These are phyloP conservation scores for Pueraria montana DNA, from an alignment of 306 rosid species.

Conservation along the genomic window DNA sequence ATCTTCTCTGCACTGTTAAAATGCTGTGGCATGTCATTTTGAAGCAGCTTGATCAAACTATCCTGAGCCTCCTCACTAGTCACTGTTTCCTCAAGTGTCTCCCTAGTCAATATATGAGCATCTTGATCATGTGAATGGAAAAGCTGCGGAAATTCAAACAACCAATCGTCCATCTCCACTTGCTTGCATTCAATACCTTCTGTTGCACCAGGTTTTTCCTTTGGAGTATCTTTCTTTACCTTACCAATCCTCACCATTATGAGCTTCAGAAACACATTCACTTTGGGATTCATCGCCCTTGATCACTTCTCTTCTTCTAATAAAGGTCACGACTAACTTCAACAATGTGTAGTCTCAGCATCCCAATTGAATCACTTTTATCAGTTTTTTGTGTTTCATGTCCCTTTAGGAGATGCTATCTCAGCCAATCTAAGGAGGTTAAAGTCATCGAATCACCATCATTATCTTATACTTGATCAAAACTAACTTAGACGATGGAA, in stretches of 20 bases:
- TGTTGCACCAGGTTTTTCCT: too few species aligned
- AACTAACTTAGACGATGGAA: constrained; percentile 75
- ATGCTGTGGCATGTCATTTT: too few species aligned
- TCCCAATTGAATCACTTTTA: neutral
- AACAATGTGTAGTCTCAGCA: constrained; percentile 45
- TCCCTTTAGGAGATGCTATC: neutral
- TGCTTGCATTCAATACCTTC: too few species aligned
- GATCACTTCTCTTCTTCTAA: constrained; percentile 55
- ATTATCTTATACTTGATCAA: constrained; percentile 73
- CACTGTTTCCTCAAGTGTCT: too few species aligned
- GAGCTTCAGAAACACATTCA: constrained; percentile 61
- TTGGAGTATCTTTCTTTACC: constrained; percentile 21
- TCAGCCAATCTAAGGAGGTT: constrained; percentile 48
- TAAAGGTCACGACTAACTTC: constrained; percentile 77
- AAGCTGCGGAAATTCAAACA: too few species aligned
- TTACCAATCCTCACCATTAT: neutral
- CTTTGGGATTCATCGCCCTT: constrained; percentile 41
- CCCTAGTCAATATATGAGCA: too few species aligned
- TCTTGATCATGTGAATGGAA: too few species aligned
- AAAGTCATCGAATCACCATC: constrained; percentile 82
- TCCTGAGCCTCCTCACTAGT: too few species aligned
- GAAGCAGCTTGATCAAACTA: too few species aligned
- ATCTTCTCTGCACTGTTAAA: too few species aligned
- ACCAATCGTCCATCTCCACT: too few species aligned
- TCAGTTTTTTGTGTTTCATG: constrained; percentile 42